A percentile compares a stretch with the other conserved stretches of the same genome.
Evolutionary conservation across 345 rosid genomes (phyloP).

Genomic region (Gossypium australe): DNA sequence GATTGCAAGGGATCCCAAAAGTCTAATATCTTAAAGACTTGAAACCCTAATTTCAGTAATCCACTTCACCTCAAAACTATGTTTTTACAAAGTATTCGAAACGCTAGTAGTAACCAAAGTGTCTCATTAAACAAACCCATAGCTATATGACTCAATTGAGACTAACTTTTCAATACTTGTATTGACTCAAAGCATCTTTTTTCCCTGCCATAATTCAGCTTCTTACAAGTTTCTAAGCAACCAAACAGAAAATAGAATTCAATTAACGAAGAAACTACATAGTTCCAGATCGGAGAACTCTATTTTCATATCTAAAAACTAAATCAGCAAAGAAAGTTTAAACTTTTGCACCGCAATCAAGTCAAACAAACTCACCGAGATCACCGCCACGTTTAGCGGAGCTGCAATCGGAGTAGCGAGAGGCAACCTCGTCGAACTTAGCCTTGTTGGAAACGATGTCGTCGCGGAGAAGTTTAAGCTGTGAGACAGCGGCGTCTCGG

Average conservation of each 20-base stretch:
- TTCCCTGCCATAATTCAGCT: not conserved
- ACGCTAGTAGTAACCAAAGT: not conserved
- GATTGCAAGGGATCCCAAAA: not conserved
- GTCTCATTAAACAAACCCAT: not conserved
- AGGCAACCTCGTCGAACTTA: conserved; percentile 74
- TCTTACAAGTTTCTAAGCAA: not conserved
- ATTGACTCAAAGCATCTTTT: not conserved
- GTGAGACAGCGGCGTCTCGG: conserved; percentile 63
- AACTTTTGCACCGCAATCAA: not conserved
- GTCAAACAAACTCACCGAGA: conserved; percentile 47
- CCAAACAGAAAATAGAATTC: not conserved
- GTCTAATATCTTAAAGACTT: not conserved
- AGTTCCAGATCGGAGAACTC: not conserved
- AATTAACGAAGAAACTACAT: not conserved
- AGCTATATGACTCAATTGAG: not conserved
- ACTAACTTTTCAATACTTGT: not conserved
- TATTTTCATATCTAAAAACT: not conserved
- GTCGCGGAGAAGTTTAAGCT: conserved; percentile 60
- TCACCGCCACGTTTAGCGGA: conserved; percentile 98
- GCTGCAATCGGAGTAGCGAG: conserved; percentile 84
- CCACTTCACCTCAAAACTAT: not conserved
- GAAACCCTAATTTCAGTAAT: conserved; percentile 2
- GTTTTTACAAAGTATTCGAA: not conserved
- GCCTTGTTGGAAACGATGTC: conserved; percentile 73
- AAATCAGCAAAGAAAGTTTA: not conserved